Percentiles rank a stretch among this genome's conserved stretches.
Conservation (phyloP, 2,329 filamentous ascomycete genomes). For the Aspergillus awamori region DNA sequence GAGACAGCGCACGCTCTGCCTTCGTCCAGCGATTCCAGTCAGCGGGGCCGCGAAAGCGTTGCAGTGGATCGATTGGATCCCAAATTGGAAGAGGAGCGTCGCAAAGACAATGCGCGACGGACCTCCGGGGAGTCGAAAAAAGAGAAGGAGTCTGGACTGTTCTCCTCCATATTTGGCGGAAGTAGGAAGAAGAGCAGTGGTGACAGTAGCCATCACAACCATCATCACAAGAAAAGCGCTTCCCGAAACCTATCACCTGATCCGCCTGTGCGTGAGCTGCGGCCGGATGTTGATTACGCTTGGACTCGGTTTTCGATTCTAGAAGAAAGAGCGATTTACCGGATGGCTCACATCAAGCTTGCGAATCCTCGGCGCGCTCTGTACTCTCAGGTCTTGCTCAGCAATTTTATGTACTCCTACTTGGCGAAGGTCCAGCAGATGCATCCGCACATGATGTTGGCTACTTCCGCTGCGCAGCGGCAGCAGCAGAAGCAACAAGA, state of each 20-base stretch:
- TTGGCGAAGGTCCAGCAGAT: slow-evolving; percentile 98
- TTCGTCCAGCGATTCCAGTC: slow-evolving; percentile 74
- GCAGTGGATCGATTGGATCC: slow-evolving; percentile 78
- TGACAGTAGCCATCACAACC: slow-evolving; percentile 53
- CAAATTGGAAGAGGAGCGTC: slow-evolving; percentile 70
- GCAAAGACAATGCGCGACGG: slow-evolving; percentile 77
- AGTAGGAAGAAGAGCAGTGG: slow-evolving; percentile 83
- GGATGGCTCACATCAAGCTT: slow-evolving; percentile 98
- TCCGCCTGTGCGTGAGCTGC: slow-evolving; percentile 70
- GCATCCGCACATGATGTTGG: slow-evolving; percentile 93
- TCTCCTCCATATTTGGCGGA: slow-evolving; percentile 89
- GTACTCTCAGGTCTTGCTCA: slow-evolving; percentile 91
- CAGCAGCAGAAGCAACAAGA: slow-evolving; percentile 46
- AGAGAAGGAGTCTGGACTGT: slow-evolving; percentile 84
- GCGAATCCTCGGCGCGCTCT: slow-evolving; percentile 93
- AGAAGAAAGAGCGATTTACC: slow-evolving; percentile 94
- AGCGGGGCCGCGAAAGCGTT: slow-evolving; percentile 72
- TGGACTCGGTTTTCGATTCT: slow-evolving; percentile 95
- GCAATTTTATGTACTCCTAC: slow-evolving; percentile 99
- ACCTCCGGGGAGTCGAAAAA: slow-evolving; percentile 70
- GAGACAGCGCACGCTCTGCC: slow-evolving; percentile 84
- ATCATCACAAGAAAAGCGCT: slow-evolving; percentile 69
- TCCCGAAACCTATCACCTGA: slow-evolving; percentile 80
- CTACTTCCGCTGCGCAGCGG: slow-evolving; percentile 75
- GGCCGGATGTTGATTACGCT: slow-evolving; percentile 89